A percentile compares a stretch with the other conserved stretches of the same genome.
These are phyloP conservation scores for Botrytis pseudocinerea DNA, from an alignment of 2,329 filamentous ascomycete genomes.

Conservation along the genomic window DNA sequence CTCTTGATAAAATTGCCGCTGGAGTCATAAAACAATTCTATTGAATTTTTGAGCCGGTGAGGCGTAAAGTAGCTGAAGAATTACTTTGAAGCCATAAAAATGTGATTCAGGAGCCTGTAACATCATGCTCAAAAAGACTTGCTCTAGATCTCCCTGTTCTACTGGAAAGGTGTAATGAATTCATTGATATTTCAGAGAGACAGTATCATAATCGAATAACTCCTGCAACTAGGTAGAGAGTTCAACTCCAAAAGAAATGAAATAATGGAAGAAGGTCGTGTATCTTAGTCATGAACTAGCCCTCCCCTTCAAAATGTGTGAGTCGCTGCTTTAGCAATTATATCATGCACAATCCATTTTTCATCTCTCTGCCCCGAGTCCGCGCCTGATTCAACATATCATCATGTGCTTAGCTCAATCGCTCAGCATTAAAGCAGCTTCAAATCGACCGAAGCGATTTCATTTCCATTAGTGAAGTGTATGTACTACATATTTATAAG, in stretches of 20 bases:
- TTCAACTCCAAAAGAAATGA: not conserved
- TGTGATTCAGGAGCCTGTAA: not conserved
- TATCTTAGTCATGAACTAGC: not conserved
- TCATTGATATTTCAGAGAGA: too few species aligned
- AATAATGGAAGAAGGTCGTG: not conserved
- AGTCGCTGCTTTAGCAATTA: accelerated
- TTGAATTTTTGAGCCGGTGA: not conserved
- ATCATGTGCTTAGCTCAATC: not conserved
- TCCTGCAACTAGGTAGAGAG: not conserved
- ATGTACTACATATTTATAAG: too few species aligned
- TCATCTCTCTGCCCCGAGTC: not conserved
- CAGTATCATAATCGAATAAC: not conserved
- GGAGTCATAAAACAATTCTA: not conserved
- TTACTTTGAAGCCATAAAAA: not conserved
- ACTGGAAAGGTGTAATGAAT: not conserved
- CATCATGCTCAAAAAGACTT: not conserved
- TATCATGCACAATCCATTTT: too few species aligned
- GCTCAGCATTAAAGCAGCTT: not conserved
- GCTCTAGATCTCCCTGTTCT: accelerated
- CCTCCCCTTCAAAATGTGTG: too few species aligned
- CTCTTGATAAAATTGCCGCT: not conserved
- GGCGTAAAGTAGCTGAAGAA: not conserved
- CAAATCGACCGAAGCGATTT: not conserved
- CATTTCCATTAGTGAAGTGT: not conserved
- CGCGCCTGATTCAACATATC: too few species aligned